Percentiles rank a stretch among this genome's conserved stretches.
Evolutionary conservation across 1,284 basidiomycete genomes (phyloP).

Genomic region (Cystobasidiaceae sp.): DNA sequence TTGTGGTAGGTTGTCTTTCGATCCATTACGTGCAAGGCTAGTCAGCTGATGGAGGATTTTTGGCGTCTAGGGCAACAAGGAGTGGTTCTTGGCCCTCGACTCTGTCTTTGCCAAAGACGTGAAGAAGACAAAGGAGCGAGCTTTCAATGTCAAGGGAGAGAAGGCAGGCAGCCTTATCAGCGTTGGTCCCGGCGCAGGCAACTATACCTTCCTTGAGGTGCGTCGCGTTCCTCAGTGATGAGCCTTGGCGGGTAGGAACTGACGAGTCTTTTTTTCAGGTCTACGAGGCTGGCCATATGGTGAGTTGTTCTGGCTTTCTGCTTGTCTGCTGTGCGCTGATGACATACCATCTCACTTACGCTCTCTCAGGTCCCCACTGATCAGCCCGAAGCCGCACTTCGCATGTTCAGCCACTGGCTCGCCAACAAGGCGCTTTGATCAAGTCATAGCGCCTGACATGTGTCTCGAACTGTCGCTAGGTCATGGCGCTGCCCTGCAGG

Average conservation of each 20-base stretch:
- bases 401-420: slow-evolving; percentile 50
- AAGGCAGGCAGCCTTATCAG: slow-evolving; percentile 48
- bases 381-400: slow-evolving; percentile 67
- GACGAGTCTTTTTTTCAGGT: too few relatives aligned
- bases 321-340: background rate
- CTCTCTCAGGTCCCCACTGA: slow-evolving; percentile 70
- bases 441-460: too few relatives aligned
- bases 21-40: too few relatives aligned
- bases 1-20: background rate
- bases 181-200: slow-evolving; percentile 52
- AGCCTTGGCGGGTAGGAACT: too few relatives aligned
- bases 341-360: background rate
- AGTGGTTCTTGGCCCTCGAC: slow-evolving; percentile 45
- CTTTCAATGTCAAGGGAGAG: slow-evolving; percentile 52
- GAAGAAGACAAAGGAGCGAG: slow-evolving; percentile 52
- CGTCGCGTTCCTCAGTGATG: too few relatives aligned
- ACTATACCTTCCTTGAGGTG: slow-evolving; percentile 31
- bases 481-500: too few relatives aligned
- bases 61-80: slow-evolving; percentile 26
- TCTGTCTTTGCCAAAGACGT: slow-evolving; percentile 63
- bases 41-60: too few relatives aligned
- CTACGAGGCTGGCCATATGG: slow-evolving; percentile 35
- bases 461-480: too few relatives aligned
- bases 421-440: slow-evolving; percentile 23
- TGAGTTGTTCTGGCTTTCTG: background rate